Conservation (phyloP, 495 filamentous ascomycete species). For the Penicillium ucsense region DNA sequence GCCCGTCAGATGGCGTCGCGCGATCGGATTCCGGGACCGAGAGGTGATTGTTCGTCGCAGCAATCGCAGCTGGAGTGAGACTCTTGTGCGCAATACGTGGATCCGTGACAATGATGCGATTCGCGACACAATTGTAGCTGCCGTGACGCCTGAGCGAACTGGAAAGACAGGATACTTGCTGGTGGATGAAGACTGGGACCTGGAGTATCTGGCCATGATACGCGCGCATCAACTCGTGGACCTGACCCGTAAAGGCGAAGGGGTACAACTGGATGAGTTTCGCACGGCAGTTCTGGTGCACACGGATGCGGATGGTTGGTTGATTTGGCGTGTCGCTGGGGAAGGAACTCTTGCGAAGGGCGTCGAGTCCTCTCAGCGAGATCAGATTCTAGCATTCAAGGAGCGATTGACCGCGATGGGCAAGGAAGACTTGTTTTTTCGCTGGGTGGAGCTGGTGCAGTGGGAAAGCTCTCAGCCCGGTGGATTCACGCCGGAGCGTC, state of each 20-base stretch:
- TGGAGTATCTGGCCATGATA: conserved; percentile 71
- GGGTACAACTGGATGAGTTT: conserved; percentile 43
- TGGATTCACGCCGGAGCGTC: conserved; percentile 60
- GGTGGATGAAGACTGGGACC: conserved; percentile 68
- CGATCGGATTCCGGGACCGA: conserved; percentile 55
- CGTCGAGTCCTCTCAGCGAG: conserved; percentile 33
- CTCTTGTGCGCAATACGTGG: conserved; percentile 33
- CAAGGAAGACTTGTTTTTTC: conserved; percentile 76
- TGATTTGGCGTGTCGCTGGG: conserved; percentile 45
- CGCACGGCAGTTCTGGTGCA: conserved; percentile 56
- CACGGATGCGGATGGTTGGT: conserved; percentile 55
- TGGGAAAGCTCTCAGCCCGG: conserved; percentile 66
- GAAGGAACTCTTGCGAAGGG: conserved; percentile 44
- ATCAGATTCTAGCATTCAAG: conserved; percentile 60
- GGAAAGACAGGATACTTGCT: conserved; percentile 71
- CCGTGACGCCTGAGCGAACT: conserved; percentile 52
- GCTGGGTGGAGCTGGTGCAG: conserved; percentile 78
- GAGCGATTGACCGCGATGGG: conserved; percentile 59
- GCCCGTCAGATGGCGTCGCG: conserved; percentile 58
- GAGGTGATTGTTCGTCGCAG: conserved; percentile 70
- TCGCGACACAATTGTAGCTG: conserved; percentile 46
- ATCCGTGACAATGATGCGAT: conserved; percentile 37
- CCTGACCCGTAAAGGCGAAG: conserved; percentile 33
- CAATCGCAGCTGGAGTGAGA: conserved; percentile 29
- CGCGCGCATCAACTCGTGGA: conserved; percentile 52